Conservation (phyloP, 306 rosid species). For the Cucumis melo region DNA sequence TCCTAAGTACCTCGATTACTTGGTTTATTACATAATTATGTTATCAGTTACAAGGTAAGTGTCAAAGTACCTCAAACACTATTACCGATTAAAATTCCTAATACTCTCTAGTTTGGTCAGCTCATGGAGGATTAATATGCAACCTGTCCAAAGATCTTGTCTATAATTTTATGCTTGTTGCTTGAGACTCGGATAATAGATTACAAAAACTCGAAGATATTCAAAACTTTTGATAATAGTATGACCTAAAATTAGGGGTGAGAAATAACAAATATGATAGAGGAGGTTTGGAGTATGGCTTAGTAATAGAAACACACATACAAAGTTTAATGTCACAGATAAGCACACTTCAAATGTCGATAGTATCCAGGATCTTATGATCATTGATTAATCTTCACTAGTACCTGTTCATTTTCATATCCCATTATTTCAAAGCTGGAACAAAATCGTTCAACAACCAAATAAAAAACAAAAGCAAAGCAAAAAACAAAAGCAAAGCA, state of each 20-base stretch:
- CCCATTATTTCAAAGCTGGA: neutral
- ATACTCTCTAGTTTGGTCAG: neutral
- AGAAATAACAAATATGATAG: neutral
- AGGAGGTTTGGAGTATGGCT: neutral
- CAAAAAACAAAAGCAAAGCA: neutral
- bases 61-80: too few relatives aligned
- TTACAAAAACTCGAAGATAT: neutral
- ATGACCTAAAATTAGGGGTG: neutral
- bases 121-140: neutral
- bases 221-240: neutral
- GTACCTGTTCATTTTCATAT: neutral
- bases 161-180: too few relatives aligned
- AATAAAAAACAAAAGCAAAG: neutral
- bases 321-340: neutral
- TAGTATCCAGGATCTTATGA: neutral
- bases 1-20: too few relatives aligned
- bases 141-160: too few relatives aligned
- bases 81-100: neutral
- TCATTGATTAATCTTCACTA: neutral
- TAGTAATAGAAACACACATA: neutral
- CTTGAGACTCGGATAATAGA: neutral
- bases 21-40: too few relatives aligned
- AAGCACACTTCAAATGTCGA: neutral
- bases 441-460: neutral
- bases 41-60: too few relatives aligned